Evolutionary conservation across 2,329 filamentous ascomycete species (phyloP).

Genomic region (Verticillium tricorpus): DNA sequence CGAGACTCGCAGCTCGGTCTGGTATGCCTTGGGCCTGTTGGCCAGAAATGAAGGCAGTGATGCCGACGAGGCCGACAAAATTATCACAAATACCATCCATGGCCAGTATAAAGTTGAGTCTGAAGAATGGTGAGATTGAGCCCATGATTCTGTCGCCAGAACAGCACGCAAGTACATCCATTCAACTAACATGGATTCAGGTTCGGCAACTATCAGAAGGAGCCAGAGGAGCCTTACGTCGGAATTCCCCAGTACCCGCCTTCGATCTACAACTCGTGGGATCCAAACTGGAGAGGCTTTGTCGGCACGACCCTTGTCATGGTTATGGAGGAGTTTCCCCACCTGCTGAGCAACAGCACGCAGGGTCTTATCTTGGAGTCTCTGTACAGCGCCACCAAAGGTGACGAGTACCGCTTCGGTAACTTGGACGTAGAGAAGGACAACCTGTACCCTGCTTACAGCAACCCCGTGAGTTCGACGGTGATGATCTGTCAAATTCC

Average conservation of each 20-base stretch:
- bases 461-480: constrained; percentile 40
- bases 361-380: constrained; percentile 44
- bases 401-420: constrained; percentile 58
- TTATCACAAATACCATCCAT: constrained; percentile 48
- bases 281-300: constrained; percentile 62
- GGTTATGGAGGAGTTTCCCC: constrained; percentile 52
- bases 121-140: constrained; percentile 45
- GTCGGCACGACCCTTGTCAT: constrained; percentile 55
- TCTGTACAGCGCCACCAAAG: constrained; percentile 49
- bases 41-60: constrained; percentile 48
- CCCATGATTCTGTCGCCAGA: not conserved
- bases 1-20: constrained; percentile 51
- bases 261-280: constrained; percentile 54
- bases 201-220: constrained; percentile 47
- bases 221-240: constrained; percentile 54
- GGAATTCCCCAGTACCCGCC: constrained; percentile 45
- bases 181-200: constrained; percentile 11
- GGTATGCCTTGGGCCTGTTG: constrained; percentile 56
- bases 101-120: constrained; percentile 47
- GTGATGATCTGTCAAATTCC: no score
- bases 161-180: constrained; percentile 9
- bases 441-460: constrained; percentile 59
- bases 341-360: constrained; percentile 33
- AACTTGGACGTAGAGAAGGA: constrained; percentile 54
- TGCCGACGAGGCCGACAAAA: constrained; percentile 43